A percentile compares a stretch with the other conserved stretches of the same genome.
Conservation (phyloP, 306 rosid species). For the Vigna unguiculata region DNA sequence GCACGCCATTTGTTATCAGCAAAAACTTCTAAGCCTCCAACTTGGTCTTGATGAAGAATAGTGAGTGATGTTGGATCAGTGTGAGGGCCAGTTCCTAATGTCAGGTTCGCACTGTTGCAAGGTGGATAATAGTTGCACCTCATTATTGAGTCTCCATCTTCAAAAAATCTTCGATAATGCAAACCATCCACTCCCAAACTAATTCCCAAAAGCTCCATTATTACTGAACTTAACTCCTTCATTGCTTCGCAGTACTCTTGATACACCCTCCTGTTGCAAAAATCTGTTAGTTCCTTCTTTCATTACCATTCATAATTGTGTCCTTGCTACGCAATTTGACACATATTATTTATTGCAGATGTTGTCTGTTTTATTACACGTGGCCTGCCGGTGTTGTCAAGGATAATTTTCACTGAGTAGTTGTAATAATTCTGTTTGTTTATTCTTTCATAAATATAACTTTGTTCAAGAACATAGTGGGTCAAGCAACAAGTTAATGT, state of each 20-base stretch:
- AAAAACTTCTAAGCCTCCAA: conserved; percentile 76
- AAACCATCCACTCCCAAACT: conserved; percentile 69
- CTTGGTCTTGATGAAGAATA: conserved; percentile 85
- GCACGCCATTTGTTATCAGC: conserved; percentile 64
- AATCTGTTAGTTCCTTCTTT: background rate
- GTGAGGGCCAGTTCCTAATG: conserved; percentile 86
- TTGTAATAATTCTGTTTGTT: background rate
- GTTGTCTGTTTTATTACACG: background rate
- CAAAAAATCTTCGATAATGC: conserved; percentile 57
- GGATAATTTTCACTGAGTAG: conserved; percentile 4
- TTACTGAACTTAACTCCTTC: conserved; percentile 52
- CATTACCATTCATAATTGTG: background rate
- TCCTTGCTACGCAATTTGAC: background rate
- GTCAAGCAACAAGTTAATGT: conserved; percentile 16
- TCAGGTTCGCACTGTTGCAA: conserved; percentile 59
- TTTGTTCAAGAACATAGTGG: background rate
- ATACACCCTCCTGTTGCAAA: conserved; percentile 60
- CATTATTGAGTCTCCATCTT: conserved; percentile 80
- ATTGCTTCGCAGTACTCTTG: conserved; percentile 75
- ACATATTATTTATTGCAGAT: no score
- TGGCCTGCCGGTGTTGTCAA: conserved; percentile 1
- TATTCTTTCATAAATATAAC: background rate
- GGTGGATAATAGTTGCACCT: conserved; percentile 83
- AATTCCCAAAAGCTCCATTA: conserved; percentile 73
- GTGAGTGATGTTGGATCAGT: conserved; percentile 83